A percentile compares a stretch with the other conserved stretches of the same genome.
phyloP scores from a whole-genome alignment of 2,329 filamentous ascomycete species.

The Capronia americana region DNA sequence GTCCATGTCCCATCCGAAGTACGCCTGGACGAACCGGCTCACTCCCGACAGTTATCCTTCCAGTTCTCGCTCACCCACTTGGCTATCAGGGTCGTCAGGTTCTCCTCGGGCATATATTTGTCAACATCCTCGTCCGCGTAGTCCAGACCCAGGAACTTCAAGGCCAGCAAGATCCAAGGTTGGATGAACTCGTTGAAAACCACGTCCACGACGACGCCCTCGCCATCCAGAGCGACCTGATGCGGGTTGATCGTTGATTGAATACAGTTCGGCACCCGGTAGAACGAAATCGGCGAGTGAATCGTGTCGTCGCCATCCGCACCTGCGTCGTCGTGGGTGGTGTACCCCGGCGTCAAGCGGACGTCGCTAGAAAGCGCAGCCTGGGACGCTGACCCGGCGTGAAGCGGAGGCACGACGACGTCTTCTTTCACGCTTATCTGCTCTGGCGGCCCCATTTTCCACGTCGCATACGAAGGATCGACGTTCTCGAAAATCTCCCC shows the following conservation, averaged over 20 bases:
- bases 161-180: constrained; percentile 76
- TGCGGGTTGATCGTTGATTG: constrained; percentile 67
- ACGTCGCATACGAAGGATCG: constrained; percentile 39
- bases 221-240: constrained; percentile 53
- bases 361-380: constrained; percentile 40
- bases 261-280: constrained; percentile 81
- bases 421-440: constrained; percentile 44
- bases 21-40: neutral
- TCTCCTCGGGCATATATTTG: constrained; percentile 60
- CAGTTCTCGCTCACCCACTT: constrained; percentile 66
- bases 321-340: constrained; percentile 83
- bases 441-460: constrained; percentile 53
- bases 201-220: constrained; percentile 74
- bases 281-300: constrained; percentile 76
- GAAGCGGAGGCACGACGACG: constrained; percentile 12
- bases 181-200: constrained; percentile 93
- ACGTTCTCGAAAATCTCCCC: constrained; percentile 58
- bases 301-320: constrained; percentile 88
- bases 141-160: constrained; percentile 66
- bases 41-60: constrained; percentile 44
- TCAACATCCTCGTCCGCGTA: constrained; percentile 58
- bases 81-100: constrained; percentile 64
- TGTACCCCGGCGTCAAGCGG: constrained; percentile 75
- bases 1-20: neutral
- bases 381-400: constrained; percentile 37